phyloP scores from a whole-genome alignment of 2,329 filamentous ascomycete species.

The Endoconidiophora laricicola region DNA sequence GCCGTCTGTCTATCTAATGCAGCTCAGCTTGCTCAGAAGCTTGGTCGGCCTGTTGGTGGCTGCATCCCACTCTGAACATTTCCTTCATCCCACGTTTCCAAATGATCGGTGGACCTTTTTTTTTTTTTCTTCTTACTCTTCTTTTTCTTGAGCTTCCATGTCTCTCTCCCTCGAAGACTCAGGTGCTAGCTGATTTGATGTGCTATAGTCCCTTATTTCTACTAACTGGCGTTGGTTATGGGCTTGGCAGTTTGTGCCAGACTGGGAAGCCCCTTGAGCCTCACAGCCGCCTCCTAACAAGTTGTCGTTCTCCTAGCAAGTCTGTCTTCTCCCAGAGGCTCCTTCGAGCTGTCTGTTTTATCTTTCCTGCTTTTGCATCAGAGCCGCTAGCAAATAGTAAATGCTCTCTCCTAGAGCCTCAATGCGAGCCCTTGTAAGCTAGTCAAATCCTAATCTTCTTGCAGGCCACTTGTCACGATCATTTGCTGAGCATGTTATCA shows the following conservation, averaged over 20 bases:
- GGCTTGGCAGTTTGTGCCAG: not conserved
- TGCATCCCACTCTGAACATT: too few species aligned
- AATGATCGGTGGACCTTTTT: not conserved
- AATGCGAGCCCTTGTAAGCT: too few species aligned
- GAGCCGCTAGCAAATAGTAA: too few species aligned
- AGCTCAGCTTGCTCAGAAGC: too few species aligned
- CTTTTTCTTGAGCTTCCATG: not conserved
- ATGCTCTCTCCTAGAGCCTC: too few species aligned
- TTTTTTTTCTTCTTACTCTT: not conserved
- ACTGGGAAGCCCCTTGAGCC: not conserved
- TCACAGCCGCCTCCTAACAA: conserved; percentile 6
- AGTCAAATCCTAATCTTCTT: not conserved
- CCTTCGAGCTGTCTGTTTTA: too few species aligned
- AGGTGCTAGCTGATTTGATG: too few species aligned
- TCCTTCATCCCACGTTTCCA: not conserved
- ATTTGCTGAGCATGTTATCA: not conserved
- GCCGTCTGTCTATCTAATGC: not conserved
- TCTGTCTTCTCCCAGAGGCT: too few species aligned
- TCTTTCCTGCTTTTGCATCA: too few species aligned
- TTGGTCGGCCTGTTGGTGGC: too few species aligned
- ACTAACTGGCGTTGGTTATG: not conserved
- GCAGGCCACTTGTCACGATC: not conserved
- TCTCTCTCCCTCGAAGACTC: not conserved
- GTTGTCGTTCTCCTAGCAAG: too few species aligned
- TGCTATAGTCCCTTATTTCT: not conserved